phyloP scores from a whole-genome alignment of 129 eudicot genomes.

The Saussurea involucrata region DNA sequence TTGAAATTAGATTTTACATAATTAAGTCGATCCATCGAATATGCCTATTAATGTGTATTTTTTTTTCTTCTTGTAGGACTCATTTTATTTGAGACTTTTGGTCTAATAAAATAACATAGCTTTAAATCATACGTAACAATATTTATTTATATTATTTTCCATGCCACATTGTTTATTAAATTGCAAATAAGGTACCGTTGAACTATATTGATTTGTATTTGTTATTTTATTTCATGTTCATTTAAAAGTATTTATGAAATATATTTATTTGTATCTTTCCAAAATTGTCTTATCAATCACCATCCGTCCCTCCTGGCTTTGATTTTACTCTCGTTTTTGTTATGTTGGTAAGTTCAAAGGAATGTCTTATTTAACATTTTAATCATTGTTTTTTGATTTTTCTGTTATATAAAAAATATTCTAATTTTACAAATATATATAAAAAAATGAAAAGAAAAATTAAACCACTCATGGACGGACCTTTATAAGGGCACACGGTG shows the following conservation, averaged over 20 bases:
- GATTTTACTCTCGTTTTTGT: background rate
- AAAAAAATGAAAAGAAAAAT: too few species aligned
- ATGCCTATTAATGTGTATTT: too few species aligned
- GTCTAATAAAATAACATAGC: background rate
- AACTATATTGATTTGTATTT: background rate
- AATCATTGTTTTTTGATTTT: background rate
- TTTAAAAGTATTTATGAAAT: background rate
- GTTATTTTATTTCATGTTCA: background rate
- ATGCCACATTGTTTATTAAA: background rate
- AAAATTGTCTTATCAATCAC: background rate
- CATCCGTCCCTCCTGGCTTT: background rate
- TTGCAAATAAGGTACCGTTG: background rate
- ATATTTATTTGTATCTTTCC: background rate
- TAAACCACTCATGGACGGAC: too few species aligned
- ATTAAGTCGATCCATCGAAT: too few species aligned
- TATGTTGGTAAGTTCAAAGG: background rate
- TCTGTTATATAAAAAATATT: too few species aligned
- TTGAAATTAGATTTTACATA: too few species aligned
- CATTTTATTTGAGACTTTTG: background rate
- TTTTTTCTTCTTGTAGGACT: background rate
- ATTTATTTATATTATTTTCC: background rate
- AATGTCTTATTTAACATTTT: too few species aligned
- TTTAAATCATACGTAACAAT: background rate
- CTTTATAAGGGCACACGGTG: too few species aligned
- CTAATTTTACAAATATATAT: background rate